phyloP scores from a whole-genome alignment of 2,329 filamentous ascomycete species.

The Stenocarpella maydis region DNA sequence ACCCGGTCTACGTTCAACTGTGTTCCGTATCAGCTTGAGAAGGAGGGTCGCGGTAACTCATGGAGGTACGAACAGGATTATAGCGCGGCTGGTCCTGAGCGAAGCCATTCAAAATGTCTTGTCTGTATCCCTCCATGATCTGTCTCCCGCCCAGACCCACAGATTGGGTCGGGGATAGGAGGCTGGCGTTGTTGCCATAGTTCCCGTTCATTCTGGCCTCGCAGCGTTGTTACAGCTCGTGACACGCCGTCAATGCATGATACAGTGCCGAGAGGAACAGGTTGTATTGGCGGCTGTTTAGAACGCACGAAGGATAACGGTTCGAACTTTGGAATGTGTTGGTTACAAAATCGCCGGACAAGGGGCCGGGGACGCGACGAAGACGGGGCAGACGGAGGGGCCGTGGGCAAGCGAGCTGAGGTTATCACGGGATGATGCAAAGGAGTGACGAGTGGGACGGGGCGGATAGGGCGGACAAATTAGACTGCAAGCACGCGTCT shows the following conservation, averaged over 20 bases:
- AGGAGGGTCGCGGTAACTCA: constrained; percentile 1
- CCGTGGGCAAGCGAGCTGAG: constrained; percentile 22
- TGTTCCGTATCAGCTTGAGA: constrained; percentile 32
- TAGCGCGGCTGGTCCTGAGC: constrained; percentile 62
- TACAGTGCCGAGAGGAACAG: constrained; percentile 18
- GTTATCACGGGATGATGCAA: constrained; percentile 28
- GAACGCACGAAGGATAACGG: not conserved
- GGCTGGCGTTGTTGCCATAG: constrained; percentile 42
- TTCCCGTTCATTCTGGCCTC: constrained; percentile 34
- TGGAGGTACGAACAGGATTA: constrained; percentile 61
- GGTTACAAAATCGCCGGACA: constrained; percentile 20
- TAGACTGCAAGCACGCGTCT: constrained; percentile 7
- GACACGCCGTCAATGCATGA: constrained; percentile 33
- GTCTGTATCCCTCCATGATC: constrained; percentile 67
- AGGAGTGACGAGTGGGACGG: constrained; percentile 31
- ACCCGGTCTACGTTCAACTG: constrained; percentile 61
- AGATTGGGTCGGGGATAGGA: constrained; percentile 38
- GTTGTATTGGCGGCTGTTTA: not conserved
- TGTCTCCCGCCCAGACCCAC: constrained; percentile 53
- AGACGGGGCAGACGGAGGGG: constrained; percentile 5
- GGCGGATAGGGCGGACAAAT: constrained; percentile 18
- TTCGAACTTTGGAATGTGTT: not conserved
- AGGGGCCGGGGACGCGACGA: constrained; percentile 14
- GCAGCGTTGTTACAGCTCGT: constrained; percentile 6
- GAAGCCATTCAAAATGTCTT: constrained; percentile 62